Percentiles rank a stretch among this genome's conserved stretches.
Conservation (phyloP, 805 yeast species). For the Candida sanyiensis region DNA sequence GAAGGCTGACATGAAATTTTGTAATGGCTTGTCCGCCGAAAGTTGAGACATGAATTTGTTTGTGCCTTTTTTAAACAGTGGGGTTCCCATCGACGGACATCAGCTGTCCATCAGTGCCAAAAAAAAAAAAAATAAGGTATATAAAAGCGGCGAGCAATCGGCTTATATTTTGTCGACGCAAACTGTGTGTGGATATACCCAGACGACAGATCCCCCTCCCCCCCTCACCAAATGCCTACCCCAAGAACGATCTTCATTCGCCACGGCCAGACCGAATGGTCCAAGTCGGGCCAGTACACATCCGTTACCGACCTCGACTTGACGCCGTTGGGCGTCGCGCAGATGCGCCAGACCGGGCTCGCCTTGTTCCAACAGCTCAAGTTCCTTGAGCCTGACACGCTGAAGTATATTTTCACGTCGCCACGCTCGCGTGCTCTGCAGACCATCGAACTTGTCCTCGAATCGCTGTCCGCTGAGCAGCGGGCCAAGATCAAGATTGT, state of each 20-base stretch:
- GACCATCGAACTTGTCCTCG: constrained; percentile 62
- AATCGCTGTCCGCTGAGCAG: constrained; percentile 38
- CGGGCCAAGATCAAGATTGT: constrained; percentile 38
- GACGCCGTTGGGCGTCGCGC: constrained; percentile 71
- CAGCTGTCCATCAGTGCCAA: too few relatives aligned
- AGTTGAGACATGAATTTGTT: too few relatives aligned
- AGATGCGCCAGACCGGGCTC: constrained; percentile 70
- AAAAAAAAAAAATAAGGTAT: too few relatives aligned
- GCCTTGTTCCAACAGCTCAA: constrained; percentile 54
- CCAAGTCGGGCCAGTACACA: constrained; percentile 88
- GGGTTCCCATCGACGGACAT: too few relatives aligned
- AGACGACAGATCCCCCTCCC: background rate
- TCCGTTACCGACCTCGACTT: constrained; percentile 77
- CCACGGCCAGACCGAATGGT: constrained; percentile 95
- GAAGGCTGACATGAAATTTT: too few relatives aligned
- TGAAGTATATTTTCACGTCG: constrained; percentile 66
- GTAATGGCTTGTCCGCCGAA: too few relatives aligned
- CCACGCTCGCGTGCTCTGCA: constrained; percentile 78
- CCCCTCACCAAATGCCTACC: constrained; percentile 33
- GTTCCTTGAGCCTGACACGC: constrained; percentile 55
- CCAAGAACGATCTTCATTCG: constrained; percentile 72
- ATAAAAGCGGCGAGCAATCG: too few relatives aligned
- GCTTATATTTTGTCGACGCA: too few relatives aligned
- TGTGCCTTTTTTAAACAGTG: too few relatives aligned
- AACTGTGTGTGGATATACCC: background rate